These are phyloP conservation scores for Murraya koenigii DNA, from an alignment of 345 rosid species.

Conservation along the genomic window DNA sequence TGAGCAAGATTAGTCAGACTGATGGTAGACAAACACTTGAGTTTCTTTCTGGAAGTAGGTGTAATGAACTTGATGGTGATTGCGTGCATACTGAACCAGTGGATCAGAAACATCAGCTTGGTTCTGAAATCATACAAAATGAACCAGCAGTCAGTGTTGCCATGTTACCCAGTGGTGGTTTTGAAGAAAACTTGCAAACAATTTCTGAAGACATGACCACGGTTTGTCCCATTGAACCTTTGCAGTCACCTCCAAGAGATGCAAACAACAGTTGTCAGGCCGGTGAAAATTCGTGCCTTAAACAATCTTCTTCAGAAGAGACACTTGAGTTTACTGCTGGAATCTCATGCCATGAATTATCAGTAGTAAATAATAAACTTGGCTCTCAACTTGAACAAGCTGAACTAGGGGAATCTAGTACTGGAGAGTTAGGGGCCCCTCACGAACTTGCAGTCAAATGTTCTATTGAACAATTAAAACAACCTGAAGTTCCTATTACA, in stretches of 20 bases:
- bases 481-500: constrained; percentile 12
- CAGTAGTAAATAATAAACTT: constrained; percentile 10
- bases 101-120: constrained; percentile 18
- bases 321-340: constrained; percentile 2
- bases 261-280: constrained; percentile 7
- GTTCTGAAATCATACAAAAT: constrained; percentile 10
- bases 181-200: constrained; percentile 15
- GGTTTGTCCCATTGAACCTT: constrained; percentile 15
- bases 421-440: constrained; percentile 5
- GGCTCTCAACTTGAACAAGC: constrained; percentile 4
- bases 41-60: constrained; percentile 14
- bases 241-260: constrained; percentile 14
- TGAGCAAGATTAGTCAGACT: constrained; percentile 6
- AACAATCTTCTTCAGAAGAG: constrained; percentile 7
- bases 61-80: constrained; percentile 14
- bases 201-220: constrained; percentile 17
- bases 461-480: constrained; percentile 19
- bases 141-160: constrained; percentile 12
- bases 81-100: constrained; percentile 13
- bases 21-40: constrained; percentile 12
- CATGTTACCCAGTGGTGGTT: constrained; percentile 3
- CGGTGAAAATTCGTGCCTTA: constrained; percentile 16
- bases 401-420: constrained; percentile 1
- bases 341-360: constrained; percentile 15
- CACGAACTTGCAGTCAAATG: neutral